Base-by-base conservation (phyloP, 164 flowering plant species). In the Stephania cephalantha region DNA sequence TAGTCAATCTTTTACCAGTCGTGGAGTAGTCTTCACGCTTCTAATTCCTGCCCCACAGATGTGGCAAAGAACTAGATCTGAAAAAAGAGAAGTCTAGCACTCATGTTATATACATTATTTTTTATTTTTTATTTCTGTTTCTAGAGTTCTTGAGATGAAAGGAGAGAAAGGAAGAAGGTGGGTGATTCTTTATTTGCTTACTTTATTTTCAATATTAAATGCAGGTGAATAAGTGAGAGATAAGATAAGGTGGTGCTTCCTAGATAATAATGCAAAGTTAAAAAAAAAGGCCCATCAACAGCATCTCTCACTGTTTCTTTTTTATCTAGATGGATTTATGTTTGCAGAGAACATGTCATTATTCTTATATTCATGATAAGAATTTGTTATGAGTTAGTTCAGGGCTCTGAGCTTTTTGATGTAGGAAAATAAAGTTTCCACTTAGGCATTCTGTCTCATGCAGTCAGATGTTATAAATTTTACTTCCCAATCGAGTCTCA, bases 281-380 rank as follows among this genome's bases (percentile, higher is more conserved):
- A 78, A 73, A 80, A 79, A 82, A 71, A 64, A 61, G 22, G 72
- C 81, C 79, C 79, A 81, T 81, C 42, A 72, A n/a, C 68, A 61
- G 29, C 68, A 84, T 85, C 85, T 84, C 82, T 77, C 82, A 74
- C 73, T 78, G 55, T 68, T 84, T 82, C 84, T 86, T 84, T 84
- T 87, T 83, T 85, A 84, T 85, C 87, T 85, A 78, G 77, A 82
- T 82, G 72, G 80, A 83, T 85, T 82, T 81, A 79, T 68, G 83
- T 81, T 82, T 85, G 85, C 88, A 85, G 84, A 83, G 83, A 85
- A 81, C 86, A 79, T 87, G 83, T 81, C 86, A 77, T 83, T 85
- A 81, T 82, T 46, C 73, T 84, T 80, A 81, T 85, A 82, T 83
- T 82, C 81, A 80, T 78, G 74, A 70, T 35, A 46, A 11, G 71